phyloP scores from a whole-genome alignment of 495 filamentous ascomycete species.

The Xylaria palmicola region DNA sequence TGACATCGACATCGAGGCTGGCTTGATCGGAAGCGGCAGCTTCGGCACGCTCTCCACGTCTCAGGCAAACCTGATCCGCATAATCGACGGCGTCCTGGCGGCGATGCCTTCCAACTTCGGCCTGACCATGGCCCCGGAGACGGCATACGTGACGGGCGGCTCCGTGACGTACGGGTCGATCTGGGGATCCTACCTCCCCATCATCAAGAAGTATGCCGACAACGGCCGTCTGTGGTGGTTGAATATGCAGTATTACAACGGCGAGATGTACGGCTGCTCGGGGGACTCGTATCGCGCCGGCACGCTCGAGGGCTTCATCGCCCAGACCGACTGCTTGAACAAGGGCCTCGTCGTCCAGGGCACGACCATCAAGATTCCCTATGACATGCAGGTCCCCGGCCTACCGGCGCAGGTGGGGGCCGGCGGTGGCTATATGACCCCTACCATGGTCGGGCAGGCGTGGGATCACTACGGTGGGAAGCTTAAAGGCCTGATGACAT shows the following conservation, averaged over 20 bases:
- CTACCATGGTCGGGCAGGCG: constrained; percentile 18
- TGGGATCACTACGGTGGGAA: constrained; percentile 21
- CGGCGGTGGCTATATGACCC: constrained; percentile 21
- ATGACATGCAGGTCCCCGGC: constrained; percentile 26
- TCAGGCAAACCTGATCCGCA: constrained; percentile 25
- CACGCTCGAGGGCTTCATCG: constrained; percentile 25
- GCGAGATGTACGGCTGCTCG: constrained; percentile 23
- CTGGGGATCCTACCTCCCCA: constrained; percentile 26
- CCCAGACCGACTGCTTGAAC: constrained; percentile 28
- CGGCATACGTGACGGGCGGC: constrained; percentile 25
- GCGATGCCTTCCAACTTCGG: constrained; percentile 27
- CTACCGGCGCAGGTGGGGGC: constrained; percentile 22
- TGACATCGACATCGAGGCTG: constrained; percentile 31
- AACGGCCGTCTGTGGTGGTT: constrained; percentile 27
- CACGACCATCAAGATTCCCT: constrained; percentile 21
- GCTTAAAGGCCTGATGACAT: constrained; percentile 28
- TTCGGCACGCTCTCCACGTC: constrained; percentile 20
- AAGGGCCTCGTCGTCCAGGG: constrained; percentile 19
- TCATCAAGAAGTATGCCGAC: constrained; percentile 29
- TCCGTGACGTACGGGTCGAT: constrained; percentile 21
- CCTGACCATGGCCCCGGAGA: constrained; percentile 28
- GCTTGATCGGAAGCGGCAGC: constrained; percentile 21
- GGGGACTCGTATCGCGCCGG: constrained; percentile 23
- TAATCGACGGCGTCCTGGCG: constrained; percentile 26
- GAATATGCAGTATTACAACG: constrained; percentile 30